phyloP scores from a whole-genome alignment of 2,329 filamentous ascomycete species.

The Mollisiaceae sp. region DNA sequence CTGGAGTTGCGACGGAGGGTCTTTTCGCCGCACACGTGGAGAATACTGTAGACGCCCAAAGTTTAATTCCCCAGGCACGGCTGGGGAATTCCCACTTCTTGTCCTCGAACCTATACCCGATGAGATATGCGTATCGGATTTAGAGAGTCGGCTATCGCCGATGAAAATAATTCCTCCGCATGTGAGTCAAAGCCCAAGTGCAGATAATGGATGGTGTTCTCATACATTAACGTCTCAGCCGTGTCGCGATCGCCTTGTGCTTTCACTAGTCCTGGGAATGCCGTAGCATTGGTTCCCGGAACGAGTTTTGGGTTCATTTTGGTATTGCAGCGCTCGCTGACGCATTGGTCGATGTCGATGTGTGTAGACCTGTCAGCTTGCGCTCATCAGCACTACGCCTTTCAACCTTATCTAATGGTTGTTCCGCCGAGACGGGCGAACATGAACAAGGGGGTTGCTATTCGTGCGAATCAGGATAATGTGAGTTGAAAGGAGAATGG shows the following conservation, averaged over 20 bases:
- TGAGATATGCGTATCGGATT: neutral
- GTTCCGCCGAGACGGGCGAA: neutral
- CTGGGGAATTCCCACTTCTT: neutral
- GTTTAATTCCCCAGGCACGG: neutral
- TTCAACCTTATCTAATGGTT: neutral
- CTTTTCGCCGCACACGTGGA: slow-evolving; percentile 2
- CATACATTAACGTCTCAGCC: neutral
- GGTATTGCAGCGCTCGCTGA: neutral
- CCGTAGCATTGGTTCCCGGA: neutral
- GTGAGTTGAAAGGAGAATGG: neutral
- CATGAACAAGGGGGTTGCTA: neutral
- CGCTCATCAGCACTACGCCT: neutral
- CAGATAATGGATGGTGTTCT: neutral
- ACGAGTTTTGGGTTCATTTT: neutral
- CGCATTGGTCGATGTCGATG: neutral
- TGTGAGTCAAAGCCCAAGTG: neutral
- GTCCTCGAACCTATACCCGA: neutral
- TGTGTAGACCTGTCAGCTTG: neutral
- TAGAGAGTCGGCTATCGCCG: slow-evolving; percentile 4
- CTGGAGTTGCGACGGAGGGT: neutral
- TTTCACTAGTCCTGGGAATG: neutral
- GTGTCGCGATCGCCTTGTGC: neutral
- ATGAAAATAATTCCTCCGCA: neutral
- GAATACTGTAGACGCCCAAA: neutral
- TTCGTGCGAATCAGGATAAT: neutral